phyloP scores from a whole-genome alignment of 352 stramenopile species.

The Aphanomyces cochlioides region DNA sequence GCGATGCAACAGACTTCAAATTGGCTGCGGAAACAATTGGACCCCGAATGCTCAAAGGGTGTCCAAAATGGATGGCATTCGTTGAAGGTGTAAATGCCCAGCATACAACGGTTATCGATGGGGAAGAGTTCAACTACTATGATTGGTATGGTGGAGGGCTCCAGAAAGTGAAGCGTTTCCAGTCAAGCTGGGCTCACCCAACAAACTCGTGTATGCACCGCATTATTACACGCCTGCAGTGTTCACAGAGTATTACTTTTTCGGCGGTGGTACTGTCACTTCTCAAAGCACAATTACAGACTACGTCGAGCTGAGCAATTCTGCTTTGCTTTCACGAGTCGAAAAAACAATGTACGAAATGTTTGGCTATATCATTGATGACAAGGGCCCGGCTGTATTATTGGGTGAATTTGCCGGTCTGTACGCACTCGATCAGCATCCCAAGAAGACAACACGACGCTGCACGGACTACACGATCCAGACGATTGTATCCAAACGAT shows the following conservation, averaged over 20 bases:
- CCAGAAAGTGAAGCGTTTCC: slow-evolving; percentile 40
- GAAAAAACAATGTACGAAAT: slow-evolving; percentile 63
- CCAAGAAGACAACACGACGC: slow-evolving; percentile 52
- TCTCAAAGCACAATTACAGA: slow-evolving; percentile 33
- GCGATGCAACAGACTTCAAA: slow-evolving; percentile 43
- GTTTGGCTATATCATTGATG: slow-evolving; percentile 55
- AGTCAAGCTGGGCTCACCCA: slow-evolving; percentile 40
- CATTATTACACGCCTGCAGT: slow-evolving; percentile 43
- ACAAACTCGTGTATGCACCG: slow-evolving; percentile 44
- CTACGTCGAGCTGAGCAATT: slow-evolving; percentile 57
- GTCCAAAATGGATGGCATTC: slow-evolving; percentile 63
- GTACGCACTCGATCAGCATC: slow-evolving; percentile 54
- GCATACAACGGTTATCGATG: slow-evolving; percentile 46
- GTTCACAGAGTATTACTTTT: slow-evolving; percentile 39
- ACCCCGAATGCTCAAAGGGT: slow-evolving; percentile 60
- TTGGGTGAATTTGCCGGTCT: slow-evolving; percentile 68
- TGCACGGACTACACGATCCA: slow-evolving; percentile 66
- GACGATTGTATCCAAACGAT: slow-evolving; percentile 44
- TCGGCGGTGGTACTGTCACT: slow-evolving; percentile 31
- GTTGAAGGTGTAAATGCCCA: slow-evolving; percentile 58
- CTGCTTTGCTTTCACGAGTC: slow-evolving; percentile 49
- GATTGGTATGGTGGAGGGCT: slow-evolving; percentile 65
- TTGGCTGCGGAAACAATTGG: slow-evolving; percentile 48
- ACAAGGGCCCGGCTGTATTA: slow-evolving; percentile 50
- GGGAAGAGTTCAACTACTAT: slow-evolving; percentile 49